Evolutionary conservation across 371 early-diverging fungal genomes (phyloP), one percentile per base, ranked within the genome.

Genomic region (Syncephalastrum racemosum): DNA sequence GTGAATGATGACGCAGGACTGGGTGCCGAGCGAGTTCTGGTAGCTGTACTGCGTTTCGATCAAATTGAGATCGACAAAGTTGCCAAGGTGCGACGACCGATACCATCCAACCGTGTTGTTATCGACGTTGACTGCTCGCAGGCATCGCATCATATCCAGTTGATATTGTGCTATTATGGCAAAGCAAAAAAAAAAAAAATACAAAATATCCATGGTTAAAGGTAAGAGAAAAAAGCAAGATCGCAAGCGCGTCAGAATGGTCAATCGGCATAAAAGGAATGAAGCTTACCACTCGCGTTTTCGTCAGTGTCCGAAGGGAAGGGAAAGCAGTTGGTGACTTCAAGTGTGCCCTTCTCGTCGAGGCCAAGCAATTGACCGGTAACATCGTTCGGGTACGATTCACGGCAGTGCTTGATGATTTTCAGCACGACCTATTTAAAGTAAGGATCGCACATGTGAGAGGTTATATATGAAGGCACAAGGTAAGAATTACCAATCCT

Each of bases 81-180:
- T 86, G 58, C 92, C 93, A 69, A 94, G 73, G 62, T 88, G 83
- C 45, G 94, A 86, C 25, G 94, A 92, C 70, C 92, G 90, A 71
- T 97, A 97, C 94, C 97, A 95, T n/a, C 98, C 98, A 39, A 96
- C 96, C 39, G 92, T 88, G 82, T 93, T 93, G 70, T 92, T 90
- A 68, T 98, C 98, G 49, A 90, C 91, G 71, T 96, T 96, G 60
- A 96, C 90, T 53, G 93, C 90, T 58, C 93, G 89, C 67, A 96
- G 80, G 73, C 90, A 88, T 64, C 90, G 82, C 82, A 97, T 87
- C 95, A 97, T 95, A 59, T 90, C 92, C 39, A 90, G 68, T 79
- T 95, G 95, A 75, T 96, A 96, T 68, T 90, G 87, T 20, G 93
- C 90, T 77, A 69, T 64, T 66, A 54, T 31, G 7, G 7, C 2